Evolutionary conservation across 2,329 filamentous ascomycete species (phyloP), one percentile per base, ranked within the genome.

Genomic region (Chaetomium sp.): DNA sequence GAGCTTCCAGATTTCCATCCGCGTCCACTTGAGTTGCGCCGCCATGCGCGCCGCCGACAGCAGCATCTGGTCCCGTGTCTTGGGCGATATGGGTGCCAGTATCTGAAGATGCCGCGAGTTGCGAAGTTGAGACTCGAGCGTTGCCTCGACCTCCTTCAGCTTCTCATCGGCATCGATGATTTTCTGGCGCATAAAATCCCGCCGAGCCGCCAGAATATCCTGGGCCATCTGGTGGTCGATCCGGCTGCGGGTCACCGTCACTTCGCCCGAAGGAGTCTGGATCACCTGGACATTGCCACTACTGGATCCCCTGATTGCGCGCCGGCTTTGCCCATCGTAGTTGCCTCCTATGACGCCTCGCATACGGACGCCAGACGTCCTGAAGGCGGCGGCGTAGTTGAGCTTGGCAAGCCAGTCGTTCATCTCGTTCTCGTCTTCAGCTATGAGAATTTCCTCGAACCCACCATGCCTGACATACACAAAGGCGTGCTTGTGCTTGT

Each of bases 321-420:
- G 85, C 57, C 87, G 85, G 62, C 85, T 85, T 74, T 96, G 92
- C 2, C 91, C 92, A 72, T 97, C 92, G 72, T 96, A 95, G 70
- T 90, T 88, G 6, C 90, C 90, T 13, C 91, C 93, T 60, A 95
- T 85, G 63, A 97, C 89, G 25, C 93, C 93, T 70, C 94, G 87
- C 83, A 97, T 96, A 51, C 92, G 87, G 6, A 98, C 92, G 13
- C 94, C 93, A 6, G 93, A 92, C 0, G 93, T 96, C 70, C 92
- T 87, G 76, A 98, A 98, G 0, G 95, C 92, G 9, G 95, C 93
- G 38, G 94, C 94, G 74, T 98, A 98, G 75, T 99, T 99, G 66
- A 99, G 85, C 73, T 97, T 95, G 8, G 91, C 91, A 31, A 99
- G 81, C 95, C 95, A 99, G 74, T 99, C 95, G 72, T 97, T 96